Percentiles rank a stretch among this genome's conserved stretches.
phyloP scores from a whole-genome alignment of 805 yeast genomes.

The Candida tallmaniae region DNA sequence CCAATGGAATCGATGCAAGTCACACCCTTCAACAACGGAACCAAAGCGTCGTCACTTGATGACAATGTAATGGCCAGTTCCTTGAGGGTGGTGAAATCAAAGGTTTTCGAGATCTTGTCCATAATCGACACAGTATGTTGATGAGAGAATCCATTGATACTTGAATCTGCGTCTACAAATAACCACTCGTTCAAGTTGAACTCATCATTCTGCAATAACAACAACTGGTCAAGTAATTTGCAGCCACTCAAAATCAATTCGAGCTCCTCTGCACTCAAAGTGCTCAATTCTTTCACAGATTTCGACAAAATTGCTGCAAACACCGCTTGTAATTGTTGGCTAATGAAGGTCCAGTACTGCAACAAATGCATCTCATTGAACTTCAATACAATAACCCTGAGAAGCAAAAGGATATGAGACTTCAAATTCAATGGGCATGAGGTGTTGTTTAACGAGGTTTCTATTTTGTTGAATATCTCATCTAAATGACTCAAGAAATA shows the following conservation, averaged over 20 bases:
- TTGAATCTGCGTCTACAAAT: slow-evolving; percentile 66
- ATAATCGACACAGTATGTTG: slow-evolving; percentile 31
- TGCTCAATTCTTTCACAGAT: slow-evolving; percentile 19
- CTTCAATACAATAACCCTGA: slow-evolving; percentile 62
- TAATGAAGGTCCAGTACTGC: slow-evolving; percentile 66
- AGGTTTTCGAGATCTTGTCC: slow-evolving; percentile 41
- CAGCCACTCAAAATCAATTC: slow-evolving; percentile 53
- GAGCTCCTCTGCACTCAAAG: slow-evolving; percentile 33
- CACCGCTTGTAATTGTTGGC: slow-evolving; percentile 55
- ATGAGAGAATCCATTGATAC: slow-evolving; percentile 42
- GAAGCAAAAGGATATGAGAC: slow-evolving; percentile 47
- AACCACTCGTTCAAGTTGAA: slow-evolving; percentile 80
- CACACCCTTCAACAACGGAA: slow-evolving; percentile 46
- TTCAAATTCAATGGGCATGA: slow-evolving; percentile 30
- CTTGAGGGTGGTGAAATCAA: slow-evolving; percentile 25
- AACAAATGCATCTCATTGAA: slow-evolving; percentile 61
- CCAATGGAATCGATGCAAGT: slow-evolving; percentile 34
- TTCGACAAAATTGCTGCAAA: slow-evolving; percentile 21
- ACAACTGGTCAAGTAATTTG: slow-evolving; percentile 71
- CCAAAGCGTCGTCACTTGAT: slow-evolving; percentile 21
- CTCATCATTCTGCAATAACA: slow-evolving; percentile 70
- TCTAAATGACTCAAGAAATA: slow-evolving; percentile 49
- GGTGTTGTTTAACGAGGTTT: slow-evolving; percentile 21
- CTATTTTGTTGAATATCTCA: slow-evolving; percentile 36
- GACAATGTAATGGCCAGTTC: slow-evolving; percentile 36